Conservation (phyloP, 495 filamentous ascomycete genomes). For the Extremus antarcticus region DNA sequence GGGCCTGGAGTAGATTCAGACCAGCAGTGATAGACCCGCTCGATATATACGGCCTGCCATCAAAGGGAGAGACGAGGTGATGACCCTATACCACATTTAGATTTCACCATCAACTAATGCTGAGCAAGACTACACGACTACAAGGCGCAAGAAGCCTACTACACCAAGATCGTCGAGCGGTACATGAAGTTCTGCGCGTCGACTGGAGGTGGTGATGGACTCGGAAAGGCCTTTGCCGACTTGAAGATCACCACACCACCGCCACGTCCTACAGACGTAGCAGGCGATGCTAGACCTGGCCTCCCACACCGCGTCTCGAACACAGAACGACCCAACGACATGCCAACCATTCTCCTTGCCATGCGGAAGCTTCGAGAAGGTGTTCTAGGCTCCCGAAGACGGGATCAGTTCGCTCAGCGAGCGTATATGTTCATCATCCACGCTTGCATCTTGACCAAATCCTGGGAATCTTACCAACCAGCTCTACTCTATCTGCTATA, state of each 20-base stretch:
- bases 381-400: constrained; percentile 59
- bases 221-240: constrained; percentile 62
- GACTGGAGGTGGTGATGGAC: constrained; percentile 50
- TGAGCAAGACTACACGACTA: constrained; percentile 56
- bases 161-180: constrained; percentile 68
- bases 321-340: constrained; percentile 29
- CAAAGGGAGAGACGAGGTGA: constrained; percentile 62
- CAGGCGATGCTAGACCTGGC: constrained; percentile 28
- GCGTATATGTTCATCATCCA: constrained; percentile 64
- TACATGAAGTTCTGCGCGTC: constrained; percentile 79
- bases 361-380: constrained; percentile 89
- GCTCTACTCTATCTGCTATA: constrained; percentile 69
- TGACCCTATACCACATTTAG: too few species aligned
- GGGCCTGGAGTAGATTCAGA: constrained; percentile 59
- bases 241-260: constrained; percentile 43
- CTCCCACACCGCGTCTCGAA: constrained; percentile 9
- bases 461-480: constrained; percentile 81
- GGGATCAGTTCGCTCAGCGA: constrained; percentile 41
- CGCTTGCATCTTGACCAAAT: constrained; percentile 62
- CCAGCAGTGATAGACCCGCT: constrained; percentile 60
- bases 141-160: constrained; percentile 72
- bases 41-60: constrained; percentile 68
- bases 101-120: not conserved
- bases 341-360: constrained; percentile 53
- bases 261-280: constrained; percentile 30